Conservation (phyloP, 305 asterid species). For the Monarda citriodora region DNA sequence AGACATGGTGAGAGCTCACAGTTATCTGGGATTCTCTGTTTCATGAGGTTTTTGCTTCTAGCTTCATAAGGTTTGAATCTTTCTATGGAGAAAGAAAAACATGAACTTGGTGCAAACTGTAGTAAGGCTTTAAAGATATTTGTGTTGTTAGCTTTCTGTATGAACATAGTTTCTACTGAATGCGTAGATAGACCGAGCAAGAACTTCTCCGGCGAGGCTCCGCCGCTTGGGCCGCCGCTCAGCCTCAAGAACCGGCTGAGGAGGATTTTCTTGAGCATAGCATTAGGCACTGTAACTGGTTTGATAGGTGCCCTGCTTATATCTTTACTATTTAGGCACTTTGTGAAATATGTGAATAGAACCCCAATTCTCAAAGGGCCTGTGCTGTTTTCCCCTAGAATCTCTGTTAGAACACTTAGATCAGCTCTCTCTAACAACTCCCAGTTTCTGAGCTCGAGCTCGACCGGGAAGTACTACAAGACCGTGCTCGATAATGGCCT, state of each 20-base stretch:
- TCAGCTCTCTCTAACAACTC: conserved; percentile 71
- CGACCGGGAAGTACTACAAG: conserved; percentile 66
- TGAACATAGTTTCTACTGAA: conserved; percentile 37
- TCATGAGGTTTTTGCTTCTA: conserved; percentile 16
- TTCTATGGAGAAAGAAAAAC: conserved; percentile 43
- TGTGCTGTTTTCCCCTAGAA: conserved; percentile 74
- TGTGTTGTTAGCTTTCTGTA: conserved; percentile 33
- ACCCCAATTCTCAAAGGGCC: conserved; percentile 78
- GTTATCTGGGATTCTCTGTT: conserved; percentile 20
- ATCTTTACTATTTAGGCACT: conserved; percentile 56
- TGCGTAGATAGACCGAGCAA: conserved; percentile 47
- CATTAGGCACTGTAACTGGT: conserved; percentile 68
- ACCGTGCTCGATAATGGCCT: conserved; percentile 86
- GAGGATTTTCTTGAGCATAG: conserved; percentile 56
- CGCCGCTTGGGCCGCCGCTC: conserved; percentile 27
- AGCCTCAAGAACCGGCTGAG: conserved; percentile 35
- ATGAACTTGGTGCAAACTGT: conserved; percentile 19
- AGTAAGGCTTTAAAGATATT: conserved; percentile 22
- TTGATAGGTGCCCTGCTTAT: conserved; percentile 54
- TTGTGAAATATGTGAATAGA: conserved; percentile 63
- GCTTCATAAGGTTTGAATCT: conserved; percentile 22
- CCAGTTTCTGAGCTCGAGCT: conserved; percentile 65
- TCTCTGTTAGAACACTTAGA: conserved; percentile 58
- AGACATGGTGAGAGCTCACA: conserved; percentile 22
- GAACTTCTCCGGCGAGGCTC: conserved; percentile 30